Percentiles rank a stretch among this genome's conserved stretches.
Evolutionary conservation across 1,284 basidiomycete species (phyloP).

Genomic region (Malassezia sympodialis): DNA sequence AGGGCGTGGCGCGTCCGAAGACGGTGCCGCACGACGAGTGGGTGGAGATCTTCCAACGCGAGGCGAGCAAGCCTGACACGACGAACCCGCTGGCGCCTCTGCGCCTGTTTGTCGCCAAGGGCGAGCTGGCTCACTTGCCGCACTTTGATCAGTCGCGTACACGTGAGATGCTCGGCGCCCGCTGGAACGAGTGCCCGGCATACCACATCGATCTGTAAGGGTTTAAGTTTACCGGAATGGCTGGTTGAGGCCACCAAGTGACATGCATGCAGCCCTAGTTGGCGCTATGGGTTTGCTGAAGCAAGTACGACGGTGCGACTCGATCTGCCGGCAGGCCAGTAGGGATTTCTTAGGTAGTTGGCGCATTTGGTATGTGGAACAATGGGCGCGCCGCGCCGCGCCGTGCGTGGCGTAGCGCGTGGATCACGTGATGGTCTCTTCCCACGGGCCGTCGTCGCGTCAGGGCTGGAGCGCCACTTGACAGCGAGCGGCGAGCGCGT

Average conservation of each 20-base stretch:
- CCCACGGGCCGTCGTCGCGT: slow-evolving; percentile 8
- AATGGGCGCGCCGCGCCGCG: background rate
- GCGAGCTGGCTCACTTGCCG: slow-evolving; percentile 16
- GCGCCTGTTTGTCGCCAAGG: slow-evolving; percentile 14
- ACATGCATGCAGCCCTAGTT: background rate
- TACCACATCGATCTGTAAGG: slow-evolving; percentile 12
- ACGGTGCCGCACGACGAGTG: slow-evolving; percentile 13
- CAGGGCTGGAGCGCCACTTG: background rate
- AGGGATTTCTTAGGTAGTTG: background rate
- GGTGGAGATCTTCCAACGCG: slow-evolving; percentile 14
- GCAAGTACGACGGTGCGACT: background rate
- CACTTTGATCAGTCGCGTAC: slow-evolving; percentile 13
- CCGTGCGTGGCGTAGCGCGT: background rate
- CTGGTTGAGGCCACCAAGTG: background rate
- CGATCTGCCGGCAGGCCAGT: background rate
- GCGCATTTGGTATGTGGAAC: background rate
- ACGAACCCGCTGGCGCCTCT: slow-evolving; percentile 16
- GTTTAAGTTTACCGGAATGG: background rate
- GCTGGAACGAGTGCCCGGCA: slow-evolving; percentile 9
- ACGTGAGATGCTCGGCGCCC: slow-evolving; percentile 8
- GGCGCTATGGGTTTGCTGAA: background rate
- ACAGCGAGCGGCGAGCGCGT: background rate
- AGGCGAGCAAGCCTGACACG: slow-evolving; percentile 12
- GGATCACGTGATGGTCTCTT: background rate
- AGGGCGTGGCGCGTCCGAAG: background rate